Conservation (phyloP, 163 green algal genomes). For the Chlorella variabilis region DNA sequence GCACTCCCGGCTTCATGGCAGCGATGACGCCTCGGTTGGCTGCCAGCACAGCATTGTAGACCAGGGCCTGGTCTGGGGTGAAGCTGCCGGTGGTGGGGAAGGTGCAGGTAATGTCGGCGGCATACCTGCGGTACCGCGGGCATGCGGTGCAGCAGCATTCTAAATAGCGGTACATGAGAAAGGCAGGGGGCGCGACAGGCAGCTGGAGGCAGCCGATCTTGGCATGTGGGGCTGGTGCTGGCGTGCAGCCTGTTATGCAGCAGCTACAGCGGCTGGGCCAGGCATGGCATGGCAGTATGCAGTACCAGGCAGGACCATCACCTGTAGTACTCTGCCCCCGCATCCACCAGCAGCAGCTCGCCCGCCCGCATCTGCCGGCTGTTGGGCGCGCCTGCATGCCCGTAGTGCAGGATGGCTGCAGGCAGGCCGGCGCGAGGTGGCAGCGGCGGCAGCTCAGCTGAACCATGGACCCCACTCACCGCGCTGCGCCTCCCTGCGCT, state of each 20-base stretch:
- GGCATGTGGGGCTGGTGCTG: too few species aligned
- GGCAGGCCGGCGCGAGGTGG: not conserved
- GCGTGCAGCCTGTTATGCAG: too few species aligned
- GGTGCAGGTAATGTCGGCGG: conserved; percentile 85
- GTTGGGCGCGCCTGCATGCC: conserved; percentile 88
- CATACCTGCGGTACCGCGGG: conserved; percentile 28
- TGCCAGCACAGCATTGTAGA: conserved; percentile 86
- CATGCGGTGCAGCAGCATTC: not conserved
- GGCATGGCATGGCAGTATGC: too few species aligned
- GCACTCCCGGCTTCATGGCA: conserved; percentile 80
- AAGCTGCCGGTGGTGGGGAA: conserved; percentile 79
- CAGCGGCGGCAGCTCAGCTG: not conserved
- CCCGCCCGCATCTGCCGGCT: conserved; percentile 71
- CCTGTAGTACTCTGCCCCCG: conserved; percentile 79
- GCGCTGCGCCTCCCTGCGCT: too few species aligned
- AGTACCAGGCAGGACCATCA: not conserved
- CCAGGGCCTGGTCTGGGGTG: conserved; percentile 61
- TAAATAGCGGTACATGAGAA: too few species aligned
- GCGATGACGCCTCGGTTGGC: conserved; percentile 73
- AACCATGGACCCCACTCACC: not conserved
- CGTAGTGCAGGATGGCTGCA: conserved; percentile 89
- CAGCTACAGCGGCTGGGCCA: too few species aligned
- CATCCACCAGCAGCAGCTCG: conserved; percentile 88
- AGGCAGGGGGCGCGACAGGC: too few species aligned
- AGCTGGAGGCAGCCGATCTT: not conserved